Percentiles rank a stretch among this genome's conserved stretches.
Conservation (phyloP, 2,329 filamentous ascomycete species). For the Capronia epimyces region DNA sequence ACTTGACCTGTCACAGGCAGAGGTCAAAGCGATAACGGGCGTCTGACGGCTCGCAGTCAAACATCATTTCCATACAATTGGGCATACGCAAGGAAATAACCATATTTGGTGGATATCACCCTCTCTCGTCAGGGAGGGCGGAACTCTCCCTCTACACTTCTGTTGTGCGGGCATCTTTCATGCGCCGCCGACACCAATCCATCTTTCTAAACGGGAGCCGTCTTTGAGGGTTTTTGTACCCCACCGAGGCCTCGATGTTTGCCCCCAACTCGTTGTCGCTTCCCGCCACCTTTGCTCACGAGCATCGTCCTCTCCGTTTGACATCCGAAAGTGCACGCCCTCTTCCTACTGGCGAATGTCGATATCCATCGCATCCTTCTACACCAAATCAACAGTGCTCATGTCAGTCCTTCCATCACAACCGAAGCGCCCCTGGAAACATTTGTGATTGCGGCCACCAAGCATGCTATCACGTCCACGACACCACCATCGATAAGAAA, state of each 20-base stretch:
- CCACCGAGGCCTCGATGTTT: slow-evolving; percentile 27
- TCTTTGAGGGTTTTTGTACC: slow-evolving; percentile 2
- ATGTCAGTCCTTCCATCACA: slow-evolving; percentile 41
- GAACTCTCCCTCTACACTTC: slow-evolving; percentile 5
- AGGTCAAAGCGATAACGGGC: slow-evolving; percentile 8
- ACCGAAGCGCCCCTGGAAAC: slow-evolving; percentile 36
- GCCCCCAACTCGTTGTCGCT: slow-evolving; percentile 25
- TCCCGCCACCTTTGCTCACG: slow-evolving; percentile 22
- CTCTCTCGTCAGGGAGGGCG: slow-evolving; percentile 10
- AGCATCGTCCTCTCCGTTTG: slow-evolving; percentile 27
- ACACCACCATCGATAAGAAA: slow-evolving; percentile 8
- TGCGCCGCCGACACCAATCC: slow-evolving; percentile 2
- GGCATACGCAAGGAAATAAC: slow-evolving; percentile 5
- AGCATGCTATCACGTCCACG: slow-evolving; percentile 41
- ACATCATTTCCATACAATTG: slow-evolving; percentile 9
- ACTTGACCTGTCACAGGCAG: slow-evolving; percentile 1
- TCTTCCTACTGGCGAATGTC: slow-evolving; percentile 32
- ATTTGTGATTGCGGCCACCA: slow-evolving; percentile 45
- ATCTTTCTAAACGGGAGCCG: slow-evolving; percentile 1
- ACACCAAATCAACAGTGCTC: slow-evolving; percentile 36
- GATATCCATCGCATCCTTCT: slow-evolving; percentile 30
- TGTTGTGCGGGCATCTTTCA: slow-evolving; percentile 12
- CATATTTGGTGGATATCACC: slow-evolving; percentile 12
- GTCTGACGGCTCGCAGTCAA: slow-evolving; percentile 16
- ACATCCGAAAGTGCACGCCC: slow-evolving; percentile 24